These are phyloP conservation scores for Cutaneotrichosporon dermatis DNA, from an alignment of 1,284 basidiomycete species.

Conservation along the genomic window DNA sequence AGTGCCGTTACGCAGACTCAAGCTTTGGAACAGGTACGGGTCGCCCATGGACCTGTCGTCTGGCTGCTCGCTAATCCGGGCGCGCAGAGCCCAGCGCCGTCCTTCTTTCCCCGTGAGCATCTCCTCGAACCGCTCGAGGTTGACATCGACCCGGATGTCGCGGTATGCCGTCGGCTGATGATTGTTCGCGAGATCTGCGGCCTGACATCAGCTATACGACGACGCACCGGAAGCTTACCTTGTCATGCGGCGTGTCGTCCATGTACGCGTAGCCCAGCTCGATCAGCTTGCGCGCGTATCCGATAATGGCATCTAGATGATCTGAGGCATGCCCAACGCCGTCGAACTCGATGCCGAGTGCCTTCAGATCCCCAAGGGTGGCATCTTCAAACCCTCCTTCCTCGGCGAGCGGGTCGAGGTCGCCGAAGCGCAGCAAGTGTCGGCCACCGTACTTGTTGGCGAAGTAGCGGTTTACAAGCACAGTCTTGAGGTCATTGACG, in stretches of 20 bases:
- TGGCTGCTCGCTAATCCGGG: neutral
- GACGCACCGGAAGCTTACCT: neutral
- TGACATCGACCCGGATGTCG: neutral
- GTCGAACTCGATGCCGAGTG: neutral
- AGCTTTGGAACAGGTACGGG: neutral
- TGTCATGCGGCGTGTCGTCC: neutral
- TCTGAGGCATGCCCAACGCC: neutral
- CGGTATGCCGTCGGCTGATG: neutral
- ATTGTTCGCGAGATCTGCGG: neutral
- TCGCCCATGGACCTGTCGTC: neutral
- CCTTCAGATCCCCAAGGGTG: neutral
- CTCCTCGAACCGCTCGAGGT: neutral
- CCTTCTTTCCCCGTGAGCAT: neutral
- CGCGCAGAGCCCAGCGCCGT: neutral
- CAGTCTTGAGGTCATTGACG: neutral
- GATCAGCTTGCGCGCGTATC: neutral
- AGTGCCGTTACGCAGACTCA: neutral
- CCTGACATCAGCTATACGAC: neutral
- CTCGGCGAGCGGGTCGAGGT: neutral
- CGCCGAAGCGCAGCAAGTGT: constrained; percentile 2
- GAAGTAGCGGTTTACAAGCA: constrained; percentile 1
- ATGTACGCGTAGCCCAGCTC: constrained; percentile 1
- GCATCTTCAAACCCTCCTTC: neutral
- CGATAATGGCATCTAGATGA: neutral
- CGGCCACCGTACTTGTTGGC: constrained; percentile 3